Evolutionary conservation across 371 early-diverging fungal genomes (phyloP).

Genomic region (Saksenaea oblongispora): DNA sequence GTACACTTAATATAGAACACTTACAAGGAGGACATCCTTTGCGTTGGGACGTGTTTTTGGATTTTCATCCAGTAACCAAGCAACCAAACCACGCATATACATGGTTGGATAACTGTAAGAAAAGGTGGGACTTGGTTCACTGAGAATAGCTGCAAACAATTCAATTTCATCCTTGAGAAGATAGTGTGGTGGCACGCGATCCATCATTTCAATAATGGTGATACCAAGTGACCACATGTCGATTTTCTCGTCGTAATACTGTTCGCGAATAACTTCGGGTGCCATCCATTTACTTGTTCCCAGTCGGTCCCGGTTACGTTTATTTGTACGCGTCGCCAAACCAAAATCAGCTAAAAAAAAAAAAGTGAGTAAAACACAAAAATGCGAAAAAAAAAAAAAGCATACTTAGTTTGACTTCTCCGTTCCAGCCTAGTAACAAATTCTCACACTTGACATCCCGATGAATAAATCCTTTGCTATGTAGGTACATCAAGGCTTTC

Average conservation of each 20-base stretch:
- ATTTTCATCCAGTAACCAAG: slow-evolving; percentile 51
- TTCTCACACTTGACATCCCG: slow-evolving; percentile 97
- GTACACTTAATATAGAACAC: neutral
- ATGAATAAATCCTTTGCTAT: slow-evolving; percentile 94
- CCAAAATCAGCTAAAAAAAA: slow-evolving; percentile 36
- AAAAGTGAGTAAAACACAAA: neutral
- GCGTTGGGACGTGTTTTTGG: slow-evolving; percentile 39
- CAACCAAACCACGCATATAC: slow-evolving; percentile 52
- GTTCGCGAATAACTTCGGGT: slow-evolving; percentile 92
- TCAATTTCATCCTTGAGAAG: slow-evolving; percentile 48
- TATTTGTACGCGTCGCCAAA: slow-evolving; percentile 32
- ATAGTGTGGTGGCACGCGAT: slow-evolving; percentile 56
- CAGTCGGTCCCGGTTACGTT: slow-evolving; percentile 75
- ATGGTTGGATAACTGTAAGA: slow-evolving; percentile 51
- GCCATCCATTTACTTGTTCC: slow-evolving; percentile 98
- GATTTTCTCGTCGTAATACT: slow-evolving; percentile 82
- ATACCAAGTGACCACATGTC: slow-evolving; percentile 99
- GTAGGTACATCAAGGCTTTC: slow-evolving; percentile 88
- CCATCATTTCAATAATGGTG: slow-evolving; percentile 58
- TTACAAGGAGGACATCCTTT: slow-evolving; percentile 42
- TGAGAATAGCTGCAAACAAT: slow-evolving; percentile 40
- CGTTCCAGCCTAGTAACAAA: slow-evolving; percentile 88
- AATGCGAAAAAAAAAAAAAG: slow-evolving; percentile 23
- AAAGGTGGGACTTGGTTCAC: slow-evolving; percentile 51
- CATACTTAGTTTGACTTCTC: slow-evolving; percentile 95